Conservation (phyloP, 805 yeast species). For the Priceomyces melissophilus region DNA sequence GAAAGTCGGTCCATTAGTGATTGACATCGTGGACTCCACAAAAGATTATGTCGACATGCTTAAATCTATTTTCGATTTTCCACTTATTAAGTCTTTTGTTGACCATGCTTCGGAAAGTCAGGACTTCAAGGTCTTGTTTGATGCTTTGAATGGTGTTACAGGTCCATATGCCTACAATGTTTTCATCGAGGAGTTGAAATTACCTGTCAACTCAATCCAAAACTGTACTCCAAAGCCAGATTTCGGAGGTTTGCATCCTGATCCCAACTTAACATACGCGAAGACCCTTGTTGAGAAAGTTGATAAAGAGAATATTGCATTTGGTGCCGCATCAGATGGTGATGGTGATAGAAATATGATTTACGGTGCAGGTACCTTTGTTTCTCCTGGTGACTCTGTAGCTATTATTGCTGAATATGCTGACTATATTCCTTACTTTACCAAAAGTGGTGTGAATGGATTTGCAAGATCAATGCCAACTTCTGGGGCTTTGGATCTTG, state of each 20-base stretch:
- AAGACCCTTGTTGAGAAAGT: slow-evolving; percentile 80
- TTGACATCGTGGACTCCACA: slow-evolving; percentile 83
- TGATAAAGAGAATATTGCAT: slow-evolving; percentile 76
- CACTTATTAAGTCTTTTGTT: slow-evolving; percentile 70
- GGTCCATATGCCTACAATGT: slow-evolving; percentile 92
- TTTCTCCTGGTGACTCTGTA: slow-evolving; percentile 97
- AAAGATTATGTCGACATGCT: slow-evolving; percentile 73
- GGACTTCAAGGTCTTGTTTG: slow-evolving; percentile 75
- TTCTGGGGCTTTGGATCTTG: slow-evolving; percentile 87
- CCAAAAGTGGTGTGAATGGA: slow-evolving; percentile 81
- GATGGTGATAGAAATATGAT: slow-evolving; percentile 99
- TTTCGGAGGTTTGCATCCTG: slow-evolving; percentile 97
- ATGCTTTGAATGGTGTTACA: slow-evolving; percentile 91
- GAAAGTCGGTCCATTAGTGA: slow-evolving; percentile 56
- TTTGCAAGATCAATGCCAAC: slow-evolving; percentile 98
- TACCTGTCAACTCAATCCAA: slow-evolving; percentile 69
- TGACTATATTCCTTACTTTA: slow-evolving; percentile 84
- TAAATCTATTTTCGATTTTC: slow-evolving; percentile 85
- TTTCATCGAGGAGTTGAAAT: slow-evolving; percentile 79
- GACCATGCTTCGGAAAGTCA: slow-evolving; percentile 42
- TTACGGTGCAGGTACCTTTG: slow-evolving; percentile 91
- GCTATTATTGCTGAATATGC: slow-evolving; percentile 97
- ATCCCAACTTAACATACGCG: slow-evolving; percentile 95
- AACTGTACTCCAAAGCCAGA: slow-evolving; percentile 79
- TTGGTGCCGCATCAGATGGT: slow-evolving; percentile 98